Conservation (phyloP, 1,284 basidiomycete genomes). For the Naganishia sp. region DNA sequence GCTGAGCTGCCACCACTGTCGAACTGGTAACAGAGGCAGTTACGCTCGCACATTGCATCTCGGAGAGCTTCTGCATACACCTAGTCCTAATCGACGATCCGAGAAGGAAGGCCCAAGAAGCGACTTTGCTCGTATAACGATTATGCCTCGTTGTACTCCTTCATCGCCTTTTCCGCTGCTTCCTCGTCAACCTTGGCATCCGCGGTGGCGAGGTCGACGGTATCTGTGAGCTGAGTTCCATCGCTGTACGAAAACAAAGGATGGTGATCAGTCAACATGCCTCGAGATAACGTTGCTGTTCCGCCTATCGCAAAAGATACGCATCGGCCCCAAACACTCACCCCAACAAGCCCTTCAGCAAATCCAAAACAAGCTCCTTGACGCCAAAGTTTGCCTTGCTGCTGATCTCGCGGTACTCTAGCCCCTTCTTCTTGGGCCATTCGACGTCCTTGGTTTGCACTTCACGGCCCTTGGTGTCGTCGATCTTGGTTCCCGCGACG, state of each 20-base stretch:
- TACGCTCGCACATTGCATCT: too few species aligned
- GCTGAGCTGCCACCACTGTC: too few species aligned
- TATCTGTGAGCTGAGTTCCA: slow-evolving; percentile 36
- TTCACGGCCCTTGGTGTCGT: slow-evolving; percentile 36
- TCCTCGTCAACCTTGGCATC: slow-evolving; percentile 34
- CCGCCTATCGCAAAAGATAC: neutral
- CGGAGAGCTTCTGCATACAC: too few species aligned
- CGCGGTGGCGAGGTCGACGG: slow-evolving; percentile 33
- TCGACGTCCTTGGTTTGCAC: slow-evolving; percentile 37
- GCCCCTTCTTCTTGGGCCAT: slow-evolving; percentile 34
- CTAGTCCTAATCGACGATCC: too few species aligned
- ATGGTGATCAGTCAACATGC: neutral
- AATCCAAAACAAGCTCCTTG: slow-evolving; percentile 34
- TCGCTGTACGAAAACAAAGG: slow-evolving; percentile 19
- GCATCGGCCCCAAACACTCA: slow-evolving; percentile 20
- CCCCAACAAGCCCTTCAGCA: slow-evolving; percentile 35
- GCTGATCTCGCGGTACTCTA: slow-evolving; percentile 37
- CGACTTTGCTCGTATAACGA: too few species aligned
- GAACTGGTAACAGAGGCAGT: too few species aligned
- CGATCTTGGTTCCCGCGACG: slow-evolving; percentile 38
- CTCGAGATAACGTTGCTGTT: neutral
- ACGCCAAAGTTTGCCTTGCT: slow-evolving; percentile 37
- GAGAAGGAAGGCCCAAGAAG: too few species aligned
- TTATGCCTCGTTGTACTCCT: slow-evolving; percentile 36
- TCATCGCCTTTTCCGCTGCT: slow-evolving; percentile 33